A percentile compares a stretch with the other conserved stretches of the same genome.
Conservation (phyloP, 768 basidiomycete species). For the Boletus sensibilis region DNA sequence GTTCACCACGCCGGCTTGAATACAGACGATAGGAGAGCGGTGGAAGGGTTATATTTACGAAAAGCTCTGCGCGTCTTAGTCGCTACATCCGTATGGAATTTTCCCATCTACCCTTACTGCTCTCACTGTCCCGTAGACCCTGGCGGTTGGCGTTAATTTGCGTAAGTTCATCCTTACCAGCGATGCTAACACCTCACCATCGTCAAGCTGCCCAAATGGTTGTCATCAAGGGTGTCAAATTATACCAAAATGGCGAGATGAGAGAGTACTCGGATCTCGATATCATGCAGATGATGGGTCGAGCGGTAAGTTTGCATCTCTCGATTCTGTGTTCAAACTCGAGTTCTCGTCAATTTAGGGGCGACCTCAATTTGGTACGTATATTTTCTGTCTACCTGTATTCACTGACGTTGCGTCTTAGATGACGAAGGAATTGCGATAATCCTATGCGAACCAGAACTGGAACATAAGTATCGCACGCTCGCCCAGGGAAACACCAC, state of each 20-base stretch:
- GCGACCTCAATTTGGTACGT: slow-evolving; percentile 82
- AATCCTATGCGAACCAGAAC: slow-evolving; percentile 74
- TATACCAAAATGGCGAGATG: slow-evolving; percentile 66
- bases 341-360: slow-evolving; percentile 46
- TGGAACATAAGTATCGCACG: slow-evolving; percentile 69
- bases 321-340: background rate
- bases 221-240: slow-evolving; percentile 86
- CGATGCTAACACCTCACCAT: background rate
- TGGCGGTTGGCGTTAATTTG: slow-evolving; percentile 95
- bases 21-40: slow-evolving; percentile 65
- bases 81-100: slow-evolving; percentile 71
- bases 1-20: slow-evolving; percentile 90
- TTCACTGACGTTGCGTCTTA: slow-evolving; percentile 25
- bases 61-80: slow-evolving; percentile 67
- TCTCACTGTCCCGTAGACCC: slow-evolving; percentile 54
- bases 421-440: slow-evolving; percentile 83
- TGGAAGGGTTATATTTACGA: slow-evolving; percentile 71
- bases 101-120: background rate
- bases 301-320: slow-evolving; percentile 58
- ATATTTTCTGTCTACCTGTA: background rate
- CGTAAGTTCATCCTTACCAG: slow-evolving; percentile 48
- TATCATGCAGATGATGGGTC: slow-evolving; percentile 94
- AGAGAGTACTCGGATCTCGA: slow-evolving; percentile 91
- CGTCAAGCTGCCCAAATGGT: slow-evolving; percentile 84
- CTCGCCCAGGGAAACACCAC: slow-evolving; percentile 70